Base-by-base conservation (phyloP, 192 early-diverging fungal species). In the Podila clonocystis region DNA sequence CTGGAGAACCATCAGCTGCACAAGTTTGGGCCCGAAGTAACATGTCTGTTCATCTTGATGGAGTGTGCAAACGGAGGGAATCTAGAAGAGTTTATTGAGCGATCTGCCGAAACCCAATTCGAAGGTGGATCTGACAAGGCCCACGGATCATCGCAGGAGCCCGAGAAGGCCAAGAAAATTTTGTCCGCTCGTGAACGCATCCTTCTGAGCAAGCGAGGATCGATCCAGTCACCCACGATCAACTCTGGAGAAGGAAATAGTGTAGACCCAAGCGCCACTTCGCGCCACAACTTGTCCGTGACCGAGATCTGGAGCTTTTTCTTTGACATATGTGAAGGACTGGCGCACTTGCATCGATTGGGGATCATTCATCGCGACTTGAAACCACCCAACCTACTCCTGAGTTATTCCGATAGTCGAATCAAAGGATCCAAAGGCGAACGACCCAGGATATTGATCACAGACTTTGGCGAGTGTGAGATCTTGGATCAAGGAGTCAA, bases 391-490 rank as follows among this genome's bases (percentile, higher is more conserved):
- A 99, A 99, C 79, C 68, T 98, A 62, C 83, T 99, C 30, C 82
- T 99, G 31, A 93, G 92, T 26, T 98, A 91, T 80, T 73, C 78
- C 33, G 80, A 72, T 45, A 76, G 83, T 49, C 62, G 41, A 30
- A 50, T 85, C 38, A 85, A 84, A 60, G 85, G 85, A 63, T 75
- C 52, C 30, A 89, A 72, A 24, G 77, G 77, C 28, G 77, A 80
- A 34, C 50, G 88, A 24, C 97, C 97, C 2, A 86, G 93, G 17
- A 86, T 99, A 7, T 82, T 99, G 66, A 91, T 99, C 55, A 96
- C 96, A 0, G 97, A 99, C 85, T 99, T 99, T 89, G 97, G 97
- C 69, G 97, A 99, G 73, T 99, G 97, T 85, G 97, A 97, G 80
- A 86, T 96, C 22, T 64, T 95, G 36, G 91, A 91, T 33, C 91